Base-by-base conservation (phyloP, 495 filamentous ascomycete genomes). In the Talaromyces nanjingensis region DNA sequence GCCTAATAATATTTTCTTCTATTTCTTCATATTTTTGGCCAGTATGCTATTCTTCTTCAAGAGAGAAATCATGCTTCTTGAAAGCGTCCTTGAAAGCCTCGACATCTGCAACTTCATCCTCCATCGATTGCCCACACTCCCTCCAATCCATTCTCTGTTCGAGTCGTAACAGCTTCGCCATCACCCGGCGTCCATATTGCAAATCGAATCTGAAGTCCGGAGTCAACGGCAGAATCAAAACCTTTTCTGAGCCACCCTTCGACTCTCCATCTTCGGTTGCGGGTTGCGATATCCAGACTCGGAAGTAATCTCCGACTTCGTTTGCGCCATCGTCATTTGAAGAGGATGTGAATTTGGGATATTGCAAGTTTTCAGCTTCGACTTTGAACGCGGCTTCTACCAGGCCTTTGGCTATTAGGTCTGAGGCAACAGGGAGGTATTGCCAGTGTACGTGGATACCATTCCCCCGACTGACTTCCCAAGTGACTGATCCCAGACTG, bases 371-470 rank as follows among this genome's bases (percentile, higher is more conserved):
- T 70, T 92, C 88, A 0, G 91, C 92, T 69, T 93, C 84, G 16
- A 92, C 89, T 63, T 87, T 85, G 79, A 96, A 96, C 0, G 86
- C 92, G 0, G 89, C 90, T 68, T 92, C 89, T 7, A 96, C 89
- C 1, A 93, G 78, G 0, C 88, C 87, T 49, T 84, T 83, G 9
- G 70, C 72, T 47, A 96, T 80, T 24, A 90, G 73, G 11, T 86
- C 80, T 0, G 79, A 70, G 0, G 89, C 82, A 1, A 96, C 81
- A 2, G 94, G 93, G 33, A 97, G 79, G 68, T 96, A 93, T 78
- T 98, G 94, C 94, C 93, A 97, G 70, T 97, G 94, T 0, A 84
- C 80, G 71, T 98, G 94, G 60, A 97, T 87, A 24, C 91, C 91
- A 11, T 81, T 80, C 2, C 76, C 77, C 18, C 92, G 85, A 68